A percentile compares a stretch with the other conserved stretches of the same genome.
phyloP scores from a whole-genome alignment of 2,329 filamentous ascomycete species.

The Venturia pyrina region DNA sequence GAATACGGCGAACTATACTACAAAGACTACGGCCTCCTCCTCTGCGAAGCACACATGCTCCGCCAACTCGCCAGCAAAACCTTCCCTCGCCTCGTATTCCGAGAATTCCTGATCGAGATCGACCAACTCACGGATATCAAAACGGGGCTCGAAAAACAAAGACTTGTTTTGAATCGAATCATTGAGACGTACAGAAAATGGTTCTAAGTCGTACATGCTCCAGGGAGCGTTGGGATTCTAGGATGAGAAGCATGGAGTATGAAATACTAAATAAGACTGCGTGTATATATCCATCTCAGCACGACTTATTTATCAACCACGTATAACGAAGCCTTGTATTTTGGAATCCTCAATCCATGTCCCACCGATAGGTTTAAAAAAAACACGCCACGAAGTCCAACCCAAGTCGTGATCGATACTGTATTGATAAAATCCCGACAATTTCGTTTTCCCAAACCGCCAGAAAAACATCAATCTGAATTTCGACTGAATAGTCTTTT shows the following conservation, averaged over 20 bases:
- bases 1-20: slow-evolving; percentile 71
- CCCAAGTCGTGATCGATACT: too few relatives aligned
- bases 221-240: background rate
- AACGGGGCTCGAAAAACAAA: slow-evolving; percentile 67
- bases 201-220: slow-evolving; percentile 25
- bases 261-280: background rate
- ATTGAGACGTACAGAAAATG: slow-evolving; percentile 84
- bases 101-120: slow-evolving; percentile 82
- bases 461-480: too few relatives aligned
- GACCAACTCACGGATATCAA: slow-evolving; percentile 74
- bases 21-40: slow-evolving; percentile 80
- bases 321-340: too few relatives aligned
- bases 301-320: too few relatives aligned
- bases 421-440: too few relatives aligned
- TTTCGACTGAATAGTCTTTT: too few relatives aligned
- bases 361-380: too few relatives aligned
- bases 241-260: too few relatives aligned
- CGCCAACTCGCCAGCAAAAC: slow-evolving; percentile 56
- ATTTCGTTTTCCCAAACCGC: too few relatives aligned
- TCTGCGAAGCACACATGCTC: slow-evolving; percentile 83
- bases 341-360: too few relatives aligned
- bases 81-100: slow-evolving; percentile 64
- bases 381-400: too few relatives aligned
- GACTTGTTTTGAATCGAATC: slow-evolving; percentile 70
- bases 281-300: background rate